Percentiles rank a stretch among this genome's conserved stretches.
phyloP scores from a whole-genome alignment of 371 early-diverging fungal species.

The Syncephalastrum contaminatum region DNA sequence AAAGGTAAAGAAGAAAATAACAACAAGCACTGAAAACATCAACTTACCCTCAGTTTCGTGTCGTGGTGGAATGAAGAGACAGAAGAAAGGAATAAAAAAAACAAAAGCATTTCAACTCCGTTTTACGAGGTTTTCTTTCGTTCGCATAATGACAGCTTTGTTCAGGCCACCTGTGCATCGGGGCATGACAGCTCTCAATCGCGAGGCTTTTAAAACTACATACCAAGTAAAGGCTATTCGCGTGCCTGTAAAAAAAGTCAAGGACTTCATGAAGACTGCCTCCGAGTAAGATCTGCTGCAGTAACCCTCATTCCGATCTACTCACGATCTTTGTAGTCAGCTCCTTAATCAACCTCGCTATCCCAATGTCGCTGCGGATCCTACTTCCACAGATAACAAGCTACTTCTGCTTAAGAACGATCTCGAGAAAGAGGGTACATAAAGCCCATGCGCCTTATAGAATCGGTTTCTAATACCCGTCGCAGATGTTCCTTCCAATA shows the following conservation, averaged over 20 bases:
- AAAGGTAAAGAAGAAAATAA: no score
- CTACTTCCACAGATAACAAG: constrained; percentile 54
- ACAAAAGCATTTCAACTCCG: not conserved
- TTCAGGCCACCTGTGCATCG: constrained; percentile 42
- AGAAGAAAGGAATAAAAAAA: not conserved
- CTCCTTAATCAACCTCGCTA: constrained; percentile 71
- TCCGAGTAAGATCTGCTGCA: constrained; percentile 31
- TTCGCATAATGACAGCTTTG: constrained; percentile 13
- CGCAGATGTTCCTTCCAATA: constrained; percentile 16
- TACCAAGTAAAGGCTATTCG: constrained; percentile 59
- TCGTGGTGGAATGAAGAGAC: not conserved
- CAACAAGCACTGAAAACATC: not conserved
- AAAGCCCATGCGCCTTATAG: constrained; percentile 12
- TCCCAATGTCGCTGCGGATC: constrained; percentile 68
- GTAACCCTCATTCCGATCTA: not conserved
- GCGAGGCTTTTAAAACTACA: constrained; percentile 58
- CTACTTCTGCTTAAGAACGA: constrained; percentile 61
- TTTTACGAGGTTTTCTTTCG: constrained; percentile 5
- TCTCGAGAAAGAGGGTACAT: constrained; percentile 32
- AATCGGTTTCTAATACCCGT: constrained; percentile 37
- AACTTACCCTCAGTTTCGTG: constrained; percentile 3
- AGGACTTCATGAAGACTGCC: constrained; percentile 49
- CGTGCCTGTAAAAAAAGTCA: constrained; percentile 64
- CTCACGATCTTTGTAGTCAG: constrained; percentile 38
- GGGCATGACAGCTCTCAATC: constrained; percentile 59